Base-by-base conservation (phyloP, 2,329 filamentous ascomycete genomes). In the Emmonsiellopsis sp. region DNA sequence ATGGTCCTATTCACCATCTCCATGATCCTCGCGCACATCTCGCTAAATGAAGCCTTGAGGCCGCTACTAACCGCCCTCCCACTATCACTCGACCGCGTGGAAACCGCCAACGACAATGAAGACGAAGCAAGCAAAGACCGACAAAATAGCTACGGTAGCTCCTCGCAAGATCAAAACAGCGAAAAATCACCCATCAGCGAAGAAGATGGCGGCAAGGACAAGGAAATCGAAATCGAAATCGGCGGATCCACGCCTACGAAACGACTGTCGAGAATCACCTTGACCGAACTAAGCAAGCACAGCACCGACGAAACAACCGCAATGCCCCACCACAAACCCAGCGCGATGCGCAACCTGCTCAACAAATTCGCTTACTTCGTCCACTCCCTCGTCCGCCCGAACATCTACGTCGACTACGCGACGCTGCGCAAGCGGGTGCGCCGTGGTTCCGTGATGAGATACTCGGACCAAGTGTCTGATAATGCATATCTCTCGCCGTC, bases 1-100 rank as follows among this genome's bases (percentile, higher is more conserved):
- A 90, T 92, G 82, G 75, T 87, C 17, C 65, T 85, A 17, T 87
- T 90, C 71, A 73, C 90, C 7, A 68, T 94, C 58, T 84, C 91
- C 63, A 90, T 86, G 0, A 71, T 81, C 1, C 75, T 95, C 9
- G 87, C 88, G 62, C 87, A 95, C 65, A 68, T 89, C 48, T 70
- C 73, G 11, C 65, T 76, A 42, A 74, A 75, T 54, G 68, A 72
- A 47, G 73, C 73, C 5, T 60, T 76, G 5, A 61, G 61, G 2
- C 74, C 74, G 2, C 60, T 76, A 2, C 69, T 74, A 57, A 80
- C 84, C 62, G 89, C 85, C 61, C 77, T 95, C 1, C 90, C 90
- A 0, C 81, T 86, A 57, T 85, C 84, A 1, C 73, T 84, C 5
- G 77, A 81, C 31, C 71, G 84, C 1, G 71, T 77, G 55, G 77